A percentile compares a stretch with the other conserved stretches of the same genome.
phyloP scores from a whole-genome alignment of 2,329 filamentous ascomycete species.

The Sporothrix globosa region DNA sequence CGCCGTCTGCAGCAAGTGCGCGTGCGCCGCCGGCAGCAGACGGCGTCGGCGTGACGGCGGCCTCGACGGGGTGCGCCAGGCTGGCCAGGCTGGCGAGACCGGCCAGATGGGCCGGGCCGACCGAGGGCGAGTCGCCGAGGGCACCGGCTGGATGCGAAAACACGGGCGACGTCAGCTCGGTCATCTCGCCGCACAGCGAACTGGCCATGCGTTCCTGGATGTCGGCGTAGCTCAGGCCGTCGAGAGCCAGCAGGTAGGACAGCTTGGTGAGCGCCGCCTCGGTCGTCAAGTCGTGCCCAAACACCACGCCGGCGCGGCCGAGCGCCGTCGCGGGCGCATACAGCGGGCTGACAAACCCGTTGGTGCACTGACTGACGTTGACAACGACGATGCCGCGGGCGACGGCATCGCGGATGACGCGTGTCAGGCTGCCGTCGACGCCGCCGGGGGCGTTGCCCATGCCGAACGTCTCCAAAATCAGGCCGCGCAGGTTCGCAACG shows the following conservation, averaged over 20 bases:
- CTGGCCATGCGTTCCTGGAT: constrained; percentile 72
- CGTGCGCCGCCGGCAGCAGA: background rate
- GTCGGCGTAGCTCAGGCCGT: constrained; percentile 64
- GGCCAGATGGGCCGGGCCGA: background rate
- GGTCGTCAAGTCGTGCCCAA: constrained; percentile 84
- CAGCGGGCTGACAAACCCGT: constrained; percentile 74
- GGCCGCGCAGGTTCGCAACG: constrained; percentile 73
- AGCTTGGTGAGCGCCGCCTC: constrained; percentile 92
- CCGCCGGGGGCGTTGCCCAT: constrained; percentile 89
- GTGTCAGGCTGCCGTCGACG: constrained; percentile 75
- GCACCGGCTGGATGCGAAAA: constrained; percentile 73
- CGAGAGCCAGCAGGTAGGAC: constrained; percentile 76
- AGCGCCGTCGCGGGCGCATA: constrained; percentile 78
- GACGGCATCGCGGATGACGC: constrained; percentile 76
- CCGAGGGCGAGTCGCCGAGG: constrained; percentile 43
- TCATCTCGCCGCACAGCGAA: constrained; percentile 83
- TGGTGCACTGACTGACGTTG: constrained; percentile 87
- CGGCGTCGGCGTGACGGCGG: background rate
- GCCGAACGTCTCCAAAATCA: constrained; percentile 90
- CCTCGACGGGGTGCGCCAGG: background rate
- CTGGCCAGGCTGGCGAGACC: constrained; percentile 5
- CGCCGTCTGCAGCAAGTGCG: constrained; percentile 7
- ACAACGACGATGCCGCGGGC: constrained; percentile 81
- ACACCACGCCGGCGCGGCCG: constrained; percentile 81
- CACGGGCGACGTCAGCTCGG: constrained; percentile 70